phyloP scores from a whole-genome alignment of 2,329 filamentous ascomycete species.

The Pseudodiploospora longispora region DNA sequence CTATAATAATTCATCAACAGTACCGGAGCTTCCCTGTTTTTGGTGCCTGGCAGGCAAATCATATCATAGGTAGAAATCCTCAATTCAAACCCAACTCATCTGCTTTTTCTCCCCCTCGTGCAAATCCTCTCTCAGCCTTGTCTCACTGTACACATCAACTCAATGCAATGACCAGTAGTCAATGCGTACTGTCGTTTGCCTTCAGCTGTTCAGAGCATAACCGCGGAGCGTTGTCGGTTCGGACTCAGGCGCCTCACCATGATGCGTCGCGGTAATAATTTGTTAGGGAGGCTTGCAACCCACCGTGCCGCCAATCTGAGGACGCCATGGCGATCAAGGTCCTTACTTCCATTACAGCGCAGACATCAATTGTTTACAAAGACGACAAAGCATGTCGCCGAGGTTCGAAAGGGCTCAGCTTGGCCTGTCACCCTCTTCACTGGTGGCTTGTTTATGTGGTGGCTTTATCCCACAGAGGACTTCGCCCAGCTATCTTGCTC shows the following conservation, averaged over 20 bases:
- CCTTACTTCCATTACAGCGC: constrained; percentile 12
- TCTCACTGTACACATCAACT: no score
- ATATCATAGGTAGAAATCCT: no score
- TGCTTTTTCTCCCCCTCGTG: no score
- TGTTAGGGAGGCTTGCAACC: constrained; percentile 8
- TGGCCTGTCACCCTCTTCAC: constrained; percentile 26
- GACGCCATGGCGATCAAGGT: constrained; percentile 1
- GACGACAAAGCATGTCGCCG: constrained; percentile 13
- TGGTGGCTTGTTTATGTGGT: constrained; percentile 32
- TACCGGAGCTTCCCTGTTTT: no score
- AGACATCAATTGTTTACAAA: constrained; percentile 12
- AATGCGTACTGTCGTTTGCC: no score
- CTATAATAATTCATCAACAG: no score
- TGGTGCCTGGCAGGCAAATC: no score
- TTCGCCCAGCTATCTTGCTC: constrained; percentile 27
- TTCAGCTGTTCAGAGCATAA: no score
- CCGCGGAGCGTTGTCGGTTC: no score
- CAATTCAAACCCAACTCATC: no score
- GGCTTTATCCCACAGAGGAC: constrained; percentile 35
- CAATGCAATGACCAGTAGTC: no score
- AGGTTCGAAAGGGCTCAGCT: constrained; percentile 8
- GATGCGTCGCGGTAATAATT: constrained; percentile 9
- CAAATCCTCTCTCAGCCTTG: no score
- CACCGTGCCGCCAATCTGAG: constrained; percentile 1
- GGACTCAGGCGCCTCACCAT: neutral